Percentiles rank a stretch among this genome's conserved stretches.
Evolutionary conservation across 768 basidiomycete species (phyloP).

Genomic region (Kwoniella sp.): DNA sequence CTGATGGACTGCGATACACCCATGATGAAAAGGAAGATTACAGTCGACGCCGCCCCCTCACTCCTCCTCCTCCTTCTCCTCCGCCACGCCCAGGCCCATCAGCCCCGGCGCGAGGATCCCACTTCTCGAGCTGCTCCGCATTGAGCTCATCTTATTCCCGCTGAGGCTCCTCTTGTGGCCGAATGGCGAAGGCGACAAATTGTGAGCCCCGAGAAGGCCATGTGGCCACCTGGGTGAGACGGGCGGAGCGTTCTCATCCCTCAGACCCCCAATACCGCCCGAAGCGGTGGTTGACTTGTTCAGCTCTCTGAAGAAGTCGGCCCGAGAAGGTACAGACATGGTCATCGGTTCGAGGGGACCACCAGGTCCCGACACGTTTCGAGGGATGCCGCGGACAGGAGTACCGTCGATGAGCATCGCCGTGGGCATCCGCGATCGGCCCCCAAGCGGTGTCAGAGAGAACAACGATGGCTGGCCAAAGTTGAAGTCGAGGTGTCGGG

Average conservation of each 20-base stretch:
- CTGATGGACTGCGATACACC: background rate
- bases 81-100: conserved; percentile 19
- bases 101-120: background rate
- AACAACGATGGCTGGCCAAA: conserved; percentile 41
- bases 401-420: conserved; percentile 19
- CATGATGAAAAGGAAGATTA: background rate
- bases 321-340: conserved; percentile 6
- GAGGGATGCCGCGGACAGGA: conserved; percentile 14
- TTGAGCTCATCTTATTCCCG: conserved; percentile 24
- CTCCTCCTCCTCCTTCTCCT: conserved; percentile 19
- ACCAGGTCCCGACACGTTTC: conserved; percentile 10
- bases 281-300: conserved; percentile 15
- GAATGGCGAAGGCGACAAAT: conserved; percentile 33
- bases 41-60: too few species aligned
- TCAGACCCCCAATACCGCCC: background rate
- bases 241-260: conserved; percentile 6
- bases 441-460: conserved; percentile 39
- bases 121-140: conserved; percentile 20
- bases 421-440: conserved; percentile 26
- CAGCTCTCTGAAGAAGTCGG: conserved; percentile 33
- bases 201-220: conserved; percentile 28
- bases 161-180: conserved; percentile 25
- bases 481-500: conserved; percentile 43
- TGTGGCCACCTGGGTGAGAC: conserved; percentile 27
- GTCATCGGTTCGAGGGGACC: conserved; percentile 1